Conservation (phyloP, 75 land plant species). For the Cunninghamia lanceolata region DNA sequence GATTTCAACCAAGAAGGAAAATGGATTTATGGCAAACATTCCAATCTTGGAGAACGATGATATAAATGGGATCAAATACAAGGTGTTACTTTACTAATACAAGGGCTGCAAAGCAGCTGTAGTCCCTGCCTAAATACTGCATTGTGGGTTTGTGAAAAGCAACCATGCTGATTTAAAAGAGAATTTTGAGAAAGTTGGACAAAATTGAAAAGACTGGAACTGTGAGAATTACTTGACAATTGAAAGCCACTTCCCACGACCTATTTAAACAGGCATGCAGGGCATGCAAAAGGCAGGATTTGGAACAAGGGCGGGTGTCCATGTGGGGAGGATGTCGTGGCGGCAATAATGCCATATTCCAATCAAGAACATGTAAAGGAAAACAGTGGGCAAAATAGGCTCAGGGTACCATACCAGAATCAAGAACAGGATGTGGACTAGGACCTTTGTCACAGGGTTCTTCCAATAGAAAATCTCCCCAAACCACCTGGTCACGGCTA, state of each 20-base stretch:
- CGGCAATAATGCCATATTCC: conserved; percentile 55
- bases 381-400: conserved; percentile 50
- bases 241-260: too few relatives aligned
- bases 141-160: too few relatives aligned
- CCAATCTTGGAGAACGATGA: neutral
- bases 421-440: conserved; percentile 44
- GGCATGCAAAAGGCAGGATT: conserved; percentile 56
- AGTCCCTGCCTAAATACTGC: too few relatives aligned
- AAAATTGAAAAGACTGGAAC: too few relatives aligned
- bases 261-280: too few relatives aligned
- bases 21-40: neutral
- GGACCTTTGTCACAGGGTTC: conserved; percentile 38
- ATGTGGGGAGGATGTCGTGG: conserved; percentile 48
- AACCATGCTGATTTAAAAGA: too few relatives aligned
- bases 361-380: conserved; percentile 59
- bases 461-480: conserved; percentile 39
- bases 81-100: too few relatives aligned
- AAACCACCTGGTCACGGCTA: conserved; percentile 34
- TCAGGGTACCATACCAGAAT: conserved; percentile 35
- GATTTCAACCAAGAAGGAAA: neutral
- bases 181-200: too few relatives aligned
- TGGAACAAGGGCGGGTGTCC: too few relatives aligned
- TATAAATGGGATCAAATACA: too few relatives aligned
- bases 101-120: too few relatives aligned
- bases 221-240: too few relatives aligned